phyloP scores from a whole-genome alignment of 495 filamentous ascomycete genomes.

The Xylaria venustula region DNA sequence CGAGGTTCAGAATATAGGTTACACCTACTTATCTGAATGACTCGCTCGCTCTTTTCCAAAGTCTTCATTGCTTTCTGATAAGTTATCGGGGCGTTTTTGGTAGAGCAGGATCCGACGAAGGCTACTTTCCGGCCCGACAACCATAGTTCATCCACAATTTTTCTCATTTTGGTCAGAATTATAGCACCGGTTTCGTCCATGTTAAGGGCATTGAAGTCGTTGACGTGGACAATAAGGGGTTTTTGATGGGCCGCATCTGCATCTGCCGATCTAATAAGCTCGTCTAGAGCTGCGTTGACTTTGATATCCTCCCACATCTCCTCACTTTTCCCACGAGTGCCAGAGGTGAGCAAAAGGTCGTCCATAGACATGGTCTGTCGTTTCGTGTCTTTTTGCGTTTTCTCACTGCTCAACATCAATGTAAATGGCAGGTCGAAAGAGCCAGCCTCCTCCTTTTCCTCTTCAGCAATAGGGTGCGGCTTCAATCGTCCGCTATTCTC shows the following conservation, averaged over 20 bases:
- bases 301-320: conserved; percentile 46
- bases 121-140: conserved; percentile 66
- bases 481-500: conserved; percentile 39
- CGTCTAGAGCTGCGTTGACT: conserved; percentile 37
- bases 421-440: neutral
- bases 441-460: conserved; percentile 9
- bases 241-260: conserved; percentile 24
- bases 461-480: conserved; percentile 7
- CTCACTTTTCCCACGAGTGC: conserved; percentile 24
- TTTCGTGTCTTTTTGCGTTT: conserved; percentile 17
- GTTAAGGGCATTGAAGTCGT: conserved; percentile 75
- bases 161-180: conserved; percentile 63
- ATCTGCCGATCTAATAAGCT: conserved; percentile 33
- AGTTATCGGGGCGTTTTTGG: conserved; percentile 28
- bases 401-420: conserved; percentile 16
- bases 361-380: conserved; percentile 24
- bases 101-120: conserved; percentile 66
- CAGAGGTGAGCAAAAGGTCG: conserved; percentile 19
- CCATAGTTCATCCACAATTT: conserved; percentile 68
- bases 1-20: conserved; percentile 1
- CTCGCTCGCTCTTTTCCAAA: conserved; percentile 25
- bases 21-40: conserved; percentile 13
- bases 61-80: conserved; percentile 30
- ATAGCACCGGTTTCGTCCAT: conserved; percentile 57
- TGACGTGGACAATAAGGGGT: conserved; percentile 67